Percentiles rank a stretch among this genome's conserved stretches.
These are phyloP conservation scores for Amphirosellinia nigrospora DNA, from an alignment of 495 filamentous ascomycete species.

Conservation along the genomic window DNA sequence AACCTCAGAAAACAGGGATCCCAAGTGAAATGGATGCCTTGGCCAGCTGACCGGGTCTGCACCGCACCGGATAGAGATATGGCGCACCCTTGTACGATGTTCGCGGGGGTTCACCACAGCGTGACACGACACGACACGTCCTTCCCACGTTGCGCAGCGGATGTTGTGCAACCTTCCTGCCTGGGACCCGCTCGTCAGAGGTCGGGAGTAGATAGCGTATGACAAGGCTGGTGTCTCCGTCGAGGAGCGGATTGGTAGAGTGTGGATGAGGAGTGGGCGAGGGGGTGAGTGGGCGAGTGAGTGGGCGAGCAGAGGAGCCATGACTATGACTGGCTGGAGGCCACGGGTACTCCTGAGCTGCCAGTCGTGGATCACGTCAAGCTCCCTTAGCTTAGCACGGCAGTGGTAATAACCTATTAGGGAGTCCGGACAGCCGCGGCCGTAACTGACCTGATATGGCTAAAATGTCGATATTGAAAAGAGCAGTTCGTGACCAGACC, in stretches of 20 bases:
- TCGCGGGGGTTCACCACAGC: slow-evolving; percentile 25
- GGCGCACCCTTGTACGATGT: slow-evolving; percentile 10
- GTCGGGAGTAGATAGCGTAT: slow-evolving; percentile 8
- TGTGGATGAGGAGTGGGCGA: slow-evolving; percentile 7
- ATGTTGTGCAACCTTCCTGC: slow-evolving; percentile 23
- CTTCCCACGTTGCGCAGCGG: slow-evolving; percentile 11
- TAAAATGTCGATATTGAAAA: slow-evolving; percentile 28
- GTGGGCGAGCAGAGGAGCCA: slow-evolving; percentile 11
- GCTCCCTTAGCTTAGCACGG: slow-evolving; percentile 24
- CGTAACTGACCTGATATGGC: slow-evolving; percentile 35
- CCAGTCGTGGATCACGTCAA: slow-evolving; percentile 20
- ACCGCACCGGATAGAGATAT: slow-evolving; percentile 23
- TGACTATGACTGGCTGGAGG: slow-evolving; percentile 9
- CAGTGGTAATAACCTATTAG: slow-evolving; percentile 32
- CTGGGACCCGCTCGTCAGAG: slow-evolving; percentile 7
- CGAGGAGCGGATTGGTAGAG: not conserved
- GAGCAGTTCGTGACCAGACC: slow-evolving; percentile 18
- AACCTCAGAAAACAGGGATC: slow-evolving; percentile 20
- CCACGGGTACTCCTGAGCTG: not conserved
- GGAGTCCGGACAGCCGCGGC: slow-evolving; percentile 39
- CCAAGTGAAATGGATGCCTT: slow-evolving; percentile 17
- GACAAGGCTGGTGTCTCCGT: slow-evolving; percentile 19
- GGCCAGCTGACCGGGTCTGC: slow-evolving; percentile 21
- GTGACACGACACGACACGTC: slow-evolving; percentile 25
- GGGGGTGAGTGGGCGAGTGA: slow-evolving; percentile 1